Conservation (phyloP, 2,329 filamentous ascomycete genomes). For the Albophoma yamanashiensis region DNA sequence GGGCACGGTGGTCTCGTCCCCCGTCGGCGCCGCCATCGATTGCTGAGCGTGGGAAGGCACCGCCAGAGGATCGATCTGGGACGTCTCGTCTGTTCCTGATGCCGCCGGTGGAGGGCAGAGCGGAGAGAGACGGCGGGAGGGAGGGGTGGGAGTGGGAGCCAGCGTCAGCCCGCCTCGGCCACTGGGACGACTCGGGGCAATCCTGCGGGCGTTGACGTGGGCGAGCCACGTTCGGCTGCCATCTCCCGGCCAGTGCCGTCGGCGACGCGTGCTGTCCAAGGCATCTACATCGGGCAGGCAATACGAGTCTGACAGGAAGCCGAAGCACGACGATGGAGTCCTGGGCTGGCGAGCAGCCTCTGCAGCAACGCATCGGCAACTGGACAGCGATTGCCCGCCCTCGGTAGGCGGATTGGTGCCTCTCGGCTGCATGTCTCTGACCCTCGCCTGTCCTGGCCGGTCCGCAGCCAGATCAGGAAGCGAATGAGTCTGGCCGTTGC, state of each 20-base stretch:
- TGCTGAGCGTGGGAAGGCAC: not conserved
- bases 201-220: not conserved
- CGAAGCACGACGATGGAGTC: not conserved
- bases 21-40: not conserved
- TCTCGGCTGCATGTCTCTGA: not conserved
- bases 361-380: not conserved
- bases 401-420: not conserved
- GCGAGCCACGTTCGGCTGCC: slow-evolving; percentile 7
- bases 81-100: not conserved
- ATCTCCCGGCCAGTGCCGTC: slow-evolving; percentile 1
- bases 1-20: not conserved
- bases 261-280: not conserved
- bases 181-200: not conserved
- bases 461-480: not conserved
- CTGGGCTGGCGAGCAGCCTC: not conserved
- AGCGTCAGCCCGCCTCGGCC: not conserved
- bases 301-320: not conserved
- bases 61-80: not conserved
- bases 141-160: not conserved
- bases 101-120: not conserved
- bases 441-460: not conserved
- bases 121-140: not conserved
- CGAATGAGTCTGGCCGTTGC: not conserved
- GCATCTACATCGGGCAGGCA: not conserved
- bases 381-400: not conserved